A percentile compares a stretch with the other conserved stretches of the same genome.
Conservation (phyloP, 1,139 yeast genomes). For the Geotrichum aggregatum region DNA sequence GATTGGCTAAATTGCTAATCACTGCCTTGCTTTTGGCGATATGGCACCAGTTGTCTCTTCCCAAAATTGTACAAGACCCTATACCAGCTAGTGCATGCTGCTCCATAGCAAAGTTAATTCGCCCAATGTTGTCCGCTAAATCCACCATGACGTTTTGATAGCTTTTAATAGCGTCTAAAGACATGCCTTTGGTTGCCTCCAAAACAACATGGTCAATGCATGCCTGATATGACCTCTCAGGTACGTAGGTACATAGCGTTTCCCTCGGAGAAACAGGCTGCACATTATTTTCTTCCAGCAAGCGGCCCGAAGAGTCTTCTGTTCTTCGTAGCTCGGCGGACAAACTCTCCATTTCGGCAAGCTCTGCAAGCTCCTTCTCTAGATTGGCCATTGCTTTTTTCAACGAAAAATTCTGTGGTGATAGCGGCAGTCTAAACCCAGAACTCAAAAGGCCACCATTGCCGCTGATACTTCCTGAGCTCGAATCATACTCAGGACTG, state of each 20-base stretch:
- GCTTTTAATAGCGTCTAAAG: background rate
- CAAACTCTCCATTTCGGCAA: conserved; percentile 6
- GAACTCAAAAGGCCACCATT: background rate
- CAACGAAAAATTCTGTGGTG: conserved; percentile 6
- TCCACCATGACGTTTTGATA: conserved; percentile 11
- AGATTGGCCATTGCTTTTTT: conserved; percentile 8
- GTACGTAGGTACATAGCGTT: background rate
- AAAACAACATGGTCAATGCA: background rate
- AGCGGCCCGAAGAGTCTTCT: background rate
- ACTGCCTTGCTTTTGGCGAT: conserved; percentile 3
- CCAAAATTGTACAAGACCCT: background rate
- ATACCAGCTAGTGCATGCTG: background rate
- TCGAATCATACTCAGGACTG: conserved; percentile 13
- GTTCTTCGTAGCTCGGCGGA: conserved; percentile 1
- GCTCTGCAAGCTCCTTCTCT: conserved; percentile 10
- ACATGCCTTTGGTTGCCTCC: conserved; percentile 8
- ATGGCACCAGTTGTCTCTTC: background rate
- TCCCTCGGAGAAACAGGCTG: too few relatives aligned
- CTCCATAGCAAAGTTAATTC: conserved; percentile 7
- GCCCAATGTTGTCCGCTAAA: background rate
- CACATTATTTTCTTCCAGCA: too few relatives aligned
- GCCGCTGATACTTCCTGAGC: conserved; percentile 2
- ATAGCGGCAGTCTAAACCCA: background rate
- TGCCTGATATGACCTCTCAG: background rate
- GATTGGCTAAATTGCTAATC: background rate